Evolutionary conservation across 768 basidiomycete species (phyloP), one percentile per base, ranked within the genome.

Genomic region (Gyrodon lividus): DNA sequence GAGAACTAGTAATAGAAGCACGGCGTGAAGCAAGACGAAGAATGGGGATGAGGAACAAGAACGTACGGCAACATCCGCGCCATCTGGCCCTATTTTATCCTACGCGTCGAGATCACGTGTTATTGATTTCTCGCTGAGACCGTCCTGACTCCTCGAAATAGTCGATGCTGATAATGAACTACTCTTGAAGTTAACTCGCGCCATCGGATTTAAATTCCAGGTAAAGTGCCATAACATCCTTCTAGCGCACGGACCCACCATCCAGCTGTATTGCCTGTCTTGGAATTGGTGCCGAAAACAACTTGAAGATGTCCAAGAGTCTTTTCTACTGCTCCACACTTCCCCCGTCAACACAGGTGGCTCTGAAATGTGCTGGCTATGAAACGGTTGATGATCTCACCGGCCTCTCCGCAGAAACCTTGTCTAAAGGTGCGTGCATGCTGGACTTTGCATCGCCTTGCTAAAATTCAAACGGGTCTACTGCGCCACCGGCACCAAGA

Each of bases 311-410:
- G 74, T 71, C 74, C 26, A 70, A 64, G 17, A 76, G 77, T 40
- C 73, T 77, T 3, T 63, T 74, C 75, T 46, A 80, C 77, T 41
- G 66, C 78, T 48, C 69, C 68, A 51, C 63, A 8, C 72, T 84
- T 13, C 73, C 82, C 3, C 64, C 70, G 8, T 69, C 77, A 20
- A 73, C 74, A 2, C 72, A 81, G 28, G 67, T 72, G 14, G 74
- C 74, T 4, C 69, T 87, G 30, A 71, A 71, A 40, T 71, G 69
- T 34, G 75, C 77, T 34, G 85, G 85, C 6, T 87, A 84, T 59
- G 77, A 81, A 60, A 81, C 76, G 6, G 59, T 81, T 3, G 70
- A 77, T 45, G 86, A 88, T 57, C 59, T 87, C 7, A 63, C 63
- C 14, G 63, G 64, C 7, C 61, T 69, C 2, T 74, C 77, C 2